A percentile compares a stretch with the other conserved stretches of the same genome.
Conservation (phyloP, 2,329 filamentous ascomycete genomes). For the Diaporthe sp. region DNA sequence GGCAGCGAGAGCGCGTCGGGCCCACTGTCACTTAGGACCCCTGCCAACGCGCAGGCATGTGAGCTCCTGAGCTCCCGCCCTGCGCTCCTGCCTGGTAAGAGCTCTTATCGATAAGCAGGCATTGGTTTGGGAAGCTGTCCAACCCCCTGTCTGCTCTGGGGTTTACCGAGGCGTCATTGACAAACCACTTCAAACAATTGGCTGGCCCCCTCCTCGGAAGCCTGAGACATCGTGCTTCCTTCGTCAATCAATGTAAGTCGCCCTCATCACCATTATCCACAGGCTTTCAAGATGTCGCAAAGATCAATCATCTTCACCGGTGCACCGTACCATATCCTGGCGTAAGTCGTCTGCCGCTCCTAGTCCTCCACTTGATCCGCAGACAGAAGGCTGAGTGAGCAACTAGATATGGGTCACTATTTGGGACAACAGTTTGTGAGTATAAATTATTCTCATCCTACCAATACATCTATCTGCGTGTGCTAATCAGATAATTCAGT, state of each 20-base stretch:
- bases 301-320: conserved; percentile 70
- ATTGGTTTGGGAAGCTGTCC: background rate
- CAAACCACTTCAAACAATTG: conserved; percentile 5
- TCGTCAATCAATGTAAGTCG: background rate
- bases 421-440: conserved; percentile 91
- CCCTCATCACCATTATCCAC: background rate
- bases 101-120: conserved; percentile 38
- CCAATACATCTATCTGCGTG: background rate
- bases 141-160: conserved; percentile 15
- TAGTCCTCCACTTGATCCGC: background rate
- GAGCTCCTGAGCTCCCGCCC: conserved; percentile 23
- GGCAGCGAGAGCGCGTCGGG: conserved; percentile 39
- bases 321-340: conserved; percentile 82
- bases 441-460: background rate
- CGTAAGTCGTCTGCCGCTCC: conserved; percentile 61
- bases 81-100: background rate
- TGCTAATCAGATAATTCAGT: conserved; percentile 32
- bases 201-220: background rate
- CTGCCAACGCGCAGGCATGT: conserved; percentile 40
- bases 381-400: background rate
- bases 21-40: conserved; percentile 25
- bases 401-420: conserved; percentile 84
- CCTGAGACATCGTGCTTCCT: background rate
- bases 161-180: conserved; percentile 19
- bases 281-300: conserved; percentile 56